These are phyloP conservation scores for Epithemia pelagica DNA, from an alignment of 108 stramenopile genomes.

Conservation along the genomic window DNA sequence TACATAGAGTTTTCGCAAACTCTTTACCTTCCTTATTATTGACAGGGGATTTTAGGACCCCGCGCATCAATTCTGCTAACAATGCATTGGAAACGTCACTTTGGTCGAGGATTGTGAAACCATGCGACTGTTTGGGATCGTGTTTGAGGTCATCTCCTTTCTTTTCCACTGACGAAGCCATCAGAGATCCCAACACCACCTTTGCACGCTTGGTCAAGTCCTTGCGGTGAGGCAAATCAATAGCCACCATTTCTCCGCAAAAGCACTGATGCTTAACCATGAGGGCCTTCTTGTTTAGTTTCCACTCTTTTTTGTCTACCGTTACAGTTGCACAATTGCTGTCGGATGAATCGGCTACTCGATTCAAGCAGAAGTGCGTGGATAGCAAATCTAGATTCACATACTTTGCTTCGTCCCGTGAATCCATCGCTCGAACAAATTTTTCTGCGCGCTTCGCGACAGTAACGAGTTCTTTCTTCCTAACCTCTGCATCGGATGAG, in stretches of 20 bases:
- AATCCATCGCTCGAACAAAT: background rate
- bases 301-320: slow-evolving; percentile 37
- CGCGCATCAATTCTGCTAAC: slow-evolving; percentile 58
- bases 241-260: slow-evolving; percentile 13
- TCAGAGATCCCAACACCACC: slow-evolving; percentile 26
- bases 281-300: slow-evolving; percentile 19
- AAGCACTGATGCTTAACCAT: slow-evolving; percentile 2
- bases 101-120: slow-evolving; percentile 58
- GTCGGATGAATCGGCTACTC: background rate
- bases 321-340: slow-evolving; percentile 39
- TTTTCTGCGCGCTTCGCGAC: background rate
- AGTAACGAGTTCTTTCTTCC: background rate
- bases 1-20: slow-evolving; percentile 2
- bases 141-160: slow-evolving; percentile 9
- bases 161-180: background rate
- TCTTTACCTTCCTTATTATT: background rate
- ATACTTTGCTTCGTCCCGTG: background rate
- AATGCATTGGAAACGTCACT: slow-evolving; percentile 42
- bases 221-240: slow-evolving; percentile 65
- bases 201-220: slow-evolving; percentile 63
- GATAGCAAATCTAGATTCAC: background rate
- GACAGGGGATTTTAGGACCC: slow-evolving; percentile 28
- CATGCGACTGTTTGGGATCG: slow-evolving; percentile 19
- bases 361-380: background rate
- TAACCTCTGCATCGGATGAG: background rate